phyloP scores from a whole-genome alignment of 177 flowering plant species.

The Telopea speciosissima region DNA sequence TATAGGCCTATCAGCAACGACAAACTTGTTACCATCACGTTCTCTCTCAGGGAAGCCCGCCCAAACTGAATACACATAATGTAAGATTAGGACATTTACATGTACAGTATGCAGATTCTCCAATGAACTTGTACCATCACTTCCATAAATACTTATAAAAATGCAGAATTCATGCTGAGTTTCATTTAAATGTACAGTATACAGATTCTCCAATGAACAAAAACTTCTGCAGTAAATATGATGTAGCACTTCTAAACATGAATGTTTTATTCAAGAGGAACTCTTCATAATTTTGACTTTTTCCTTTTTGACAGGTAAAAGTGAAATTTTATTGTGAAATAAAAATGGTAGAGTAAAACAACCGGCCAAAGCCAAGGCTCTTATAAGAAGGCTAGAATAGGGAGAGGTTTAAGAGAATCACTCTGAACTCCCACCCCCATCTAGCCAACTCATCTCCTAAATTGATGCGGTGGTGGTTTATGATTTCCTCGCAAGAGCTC shows the following conservation, averaged over 20 bases:
- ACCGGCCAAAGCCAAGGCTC: no score
- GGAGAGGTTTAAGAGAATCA: no score
- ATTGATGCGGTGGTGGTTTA: no score
- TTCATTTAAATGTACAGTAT: not conserved
- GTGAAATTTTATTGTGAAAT: not conserved
- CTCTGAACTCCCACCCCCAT: no score
- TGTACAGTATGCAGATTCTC: no score
- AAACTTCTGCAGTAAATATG: not conserved
- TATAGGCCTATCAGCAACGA: slow-evolving; percentile 75
- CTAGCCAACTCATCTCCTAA: no score
- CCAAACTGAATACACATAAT: slow-evolving; percentile 59
- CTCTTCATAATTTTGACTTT: not conserved
- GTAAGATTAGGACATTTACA: not conserved
- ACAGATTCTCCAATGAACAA: not conserved
- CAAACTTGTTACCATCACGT: slow-evolving; percentile 84
- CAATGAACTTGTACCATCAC: no score
- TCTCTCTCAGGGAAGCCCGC: slow-evolving; percentile 87
- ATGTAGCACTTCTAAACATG: not conserved
- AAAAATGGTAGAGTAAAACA: no score
- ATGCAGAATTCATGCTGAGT: not conserved
- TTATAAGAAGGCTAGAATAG: no score
- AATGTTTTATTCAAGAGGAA: not conserved
- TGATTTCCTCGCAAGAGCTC: no score
- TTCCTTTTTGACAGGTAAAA: not conserved
- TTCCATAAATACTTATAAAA: not conserved